Conservation (phyloP, 2,329 filamentous ascomycete species). For the Colletotrichum paranaense region DNA sequence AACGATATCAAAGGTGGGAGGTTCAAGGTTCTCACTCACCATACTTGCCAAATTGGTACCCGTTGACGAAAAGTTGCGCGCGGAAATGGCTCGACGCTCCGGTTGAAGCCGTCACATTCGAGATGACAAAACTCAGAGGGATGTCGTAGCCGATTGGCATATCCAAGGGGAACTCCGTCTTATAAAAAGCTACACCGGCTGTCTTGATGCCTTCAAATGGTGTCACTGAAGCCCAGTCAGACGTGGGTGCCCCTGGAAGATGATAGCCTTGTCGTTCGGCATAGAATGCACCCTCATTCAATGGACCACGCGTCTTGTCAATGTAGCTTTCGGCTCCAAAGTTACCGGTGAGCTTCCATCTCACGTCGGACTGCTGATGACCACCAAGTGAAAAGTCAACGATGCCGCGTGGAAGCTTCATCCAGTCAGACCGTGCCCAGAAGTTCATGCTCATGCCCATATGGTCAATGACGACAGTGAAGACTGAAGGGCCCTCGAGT, state of each 20-base stretch:
- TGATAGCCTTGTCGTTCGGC: constrained; percentile 67
- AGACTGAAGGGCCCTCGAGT: constrained; percentile 54
- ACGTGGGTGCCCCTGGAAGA: constrained; percentile 58
- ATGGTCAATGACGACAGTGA: constrained; percentile 76
- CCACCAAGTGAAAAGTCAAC: constrained; percentile 64
- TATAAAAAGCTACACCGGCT: constrained; percentile 66
- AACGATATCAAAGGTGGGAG: neutral
- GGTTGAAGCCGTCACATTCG: constrained; percentile 46
- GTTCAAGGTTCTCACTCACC: constrained; percentile 50
- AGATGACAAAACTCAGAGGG: constrained; percentile 65
- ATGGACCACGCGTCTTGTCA: constrained; percentile 64
- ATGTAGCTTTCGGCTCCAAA: constrained; percentile 68
- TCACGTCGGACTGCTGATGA: constrained; percentile 56
- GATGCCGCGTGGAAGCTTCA: constrained; percentile 69
- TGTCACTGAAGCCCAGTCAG: constrained; percentile 53
- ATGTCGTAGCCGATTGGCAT: constrained; percentile 65
- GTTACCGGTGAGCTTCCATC: constrained; percentile 73
- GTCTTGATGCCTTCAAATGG: constrained; percentile 50
- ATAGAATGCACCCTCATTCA: constrained; percentile 70
- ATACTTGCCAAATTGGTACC: constrained; percentile 70
- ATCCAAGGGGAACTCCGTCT: constrained; percentile 62
- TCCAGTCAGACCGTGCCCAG: constrained; percentile 62
- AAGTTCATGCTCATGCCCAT: constrained; percentile 75
- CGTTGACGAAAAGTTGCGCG: constrained; percentile 75
- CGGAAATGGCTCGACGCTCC: constrained; percentile 56